Conservation (phyloP, 371 early-diverging fungal genomes). For the Dichotomocladium elegans region DNA sequence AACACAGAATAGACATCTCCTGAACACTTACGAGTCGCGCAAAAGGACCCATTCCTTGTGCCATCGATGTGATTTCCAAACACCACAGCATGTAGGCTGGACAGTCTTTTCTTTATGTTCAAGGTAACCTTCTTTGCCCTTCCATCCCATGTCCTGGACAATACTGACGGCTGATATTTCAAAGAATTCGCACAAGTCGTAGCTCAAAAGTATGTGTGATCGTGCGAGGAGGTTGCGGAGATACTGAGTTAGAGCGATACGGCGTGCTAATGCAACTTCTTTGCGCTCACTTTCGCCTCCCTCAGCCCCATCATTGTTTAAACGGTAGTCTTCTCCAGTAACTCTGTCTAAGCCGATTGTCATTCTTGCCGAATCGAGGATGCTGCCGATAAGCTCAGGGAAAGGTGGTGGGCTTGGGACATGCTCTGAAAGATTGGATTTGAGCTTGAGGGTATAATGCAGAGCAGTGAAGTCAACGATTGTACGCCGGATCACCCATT, state of each 20-base stretch:
- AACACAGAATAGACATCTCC: neutral
- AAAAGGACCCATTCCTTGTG: constrained; percentile 70
- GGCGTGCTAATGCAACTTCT: constrained; percentile 46
- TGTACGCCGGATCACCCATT: constrained; percentile 71
- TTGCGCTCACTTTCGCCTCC: constrained; percentile 23
- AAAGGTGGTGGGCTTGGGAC: constrained; percentile 34
- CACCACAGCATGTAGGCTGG: constrained; percentile 33
- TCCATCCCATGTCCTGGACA: constrained; percentile 78
- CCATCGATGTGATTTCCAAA: constrained; percentile 43
- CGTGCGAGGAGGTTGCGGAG: constrained; percentile 51
- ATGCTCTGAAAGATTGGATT: constrained; percentile 16
- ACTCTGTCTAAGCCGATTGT: constrained; percentile 14
- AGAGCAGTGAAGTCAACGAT: constrained; percentile 67
- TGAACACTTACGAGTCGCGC: constrained; percentile 61
- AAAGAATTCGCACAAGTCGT: constrained; percentile 76
- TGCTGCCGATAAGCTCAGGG: constrained; percentile 39
- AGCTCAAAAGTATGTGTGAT: constrained; percentile 60
- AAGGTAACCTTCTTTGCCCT: constrained; percentile 79
- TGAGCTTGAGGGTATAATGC: constrained; percentile 58
- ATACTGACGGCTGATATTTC: constrained; percentile 76
- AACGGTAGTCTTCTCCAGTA: neutral
- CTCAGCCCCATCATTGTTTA: constrained; percentile 9
- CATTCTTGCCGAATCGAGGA: constrained; percentile 32
- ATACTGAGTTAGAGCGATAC: constrained; percentile 65
- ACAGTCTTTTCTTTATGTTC: constrained; percentile 53